These are phyloP conservation scores for Plasmodium vinckei DNA, from an alignment of 169 alveolate genomes.

Conservation along the genomic window DNA sequence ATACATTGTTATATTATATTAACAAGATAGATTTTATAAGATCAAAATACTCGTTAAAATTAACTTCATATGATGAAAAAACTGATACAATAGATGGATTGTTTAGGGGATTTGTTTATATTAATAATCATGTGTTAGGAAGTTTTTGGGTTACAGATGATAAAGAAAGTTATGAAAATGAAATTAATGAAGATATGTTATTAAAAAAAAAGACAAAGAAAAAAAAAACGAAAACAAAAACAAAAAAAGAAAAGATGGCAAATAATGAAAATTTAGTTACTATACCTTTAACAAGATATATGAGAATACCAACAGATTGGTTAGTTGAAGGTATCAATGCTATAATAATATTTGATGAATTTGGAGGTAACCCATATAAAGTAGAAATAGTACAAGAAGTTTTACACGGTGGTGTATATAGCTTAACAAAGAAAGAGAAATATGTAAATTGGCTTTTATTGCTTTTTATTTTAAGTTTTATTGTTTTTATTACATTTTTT, in stretches of 20 bases:
- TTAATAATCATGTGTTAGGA: constrained; percentile 72
- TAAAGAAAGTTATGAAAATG: constrained; percentile 65
- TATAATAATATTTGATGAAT: constrained; percentile 62
- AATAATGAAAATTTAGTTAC: constrained; percentile 68
- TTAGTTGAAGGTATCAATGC: constrained; percentile 63
- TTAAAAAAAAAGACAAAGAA: constrained; percentile 38
- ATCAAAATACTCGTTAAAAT: constrained; percentile 60
- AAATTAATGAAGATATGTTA: constrained; percentile 51
- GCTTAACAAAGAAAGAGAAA: constrained; percentile 69
- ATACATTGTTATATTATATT: constrained; percentile 52
- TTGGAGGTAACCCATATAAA: constrained; percentile 73
- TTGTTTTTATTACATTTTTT: constrained; percentile 50
- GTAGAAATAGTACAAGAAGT: constrained; percentile 68
- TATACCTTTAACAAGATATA: constrained; percentile 73
- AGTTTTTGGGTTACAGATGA: constrained; percentile 77
- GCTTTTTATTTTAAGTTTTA: constrained; percentile 57
- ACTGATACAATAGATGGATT: constrained; percentile 43
- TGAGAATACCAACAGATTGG: constrained; percentile 78
- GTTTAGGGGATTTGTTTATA: constrained; percentile 71
- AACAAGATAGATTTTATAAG: constrained; percentile 61
- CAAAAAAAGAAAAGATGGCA: constrained; percentile 37
- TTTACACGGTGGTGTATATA: constrained; percentile 69
- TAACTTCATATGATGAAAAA: constrained; percentile 32
- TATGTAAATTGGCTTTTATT: constrained; percentile 61
- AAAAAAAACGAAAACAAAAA: constrained; percentile 59